phyloP scores from a whole-genome alignment of 345 rosid genomes.

The Rhodomyrtus tomentosa region DNA sequence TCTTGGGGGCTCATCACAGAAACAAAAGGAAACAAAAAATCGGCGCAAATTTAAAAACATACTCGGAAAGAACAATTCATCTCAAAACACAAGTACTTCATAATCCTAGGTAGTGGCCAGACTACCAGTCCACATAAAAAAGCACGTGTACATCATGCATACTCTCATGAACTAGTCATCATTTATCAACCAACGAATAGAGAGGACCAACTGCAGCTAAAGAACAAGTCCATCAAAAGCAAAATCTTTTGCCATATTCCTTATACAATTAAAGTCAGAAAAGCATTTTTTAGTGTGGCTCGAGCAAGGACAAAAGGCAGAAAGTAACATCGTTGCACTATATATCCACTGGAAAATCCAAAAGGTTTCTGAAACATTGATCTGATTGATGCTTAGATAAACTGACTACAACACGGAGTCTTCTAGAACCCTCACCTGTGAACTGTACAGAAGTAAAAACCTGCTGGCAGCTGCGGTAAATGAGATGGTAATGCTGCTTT shows the following conservation, averaged over 20 bases:
- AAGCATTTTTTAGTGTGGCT: neutral
- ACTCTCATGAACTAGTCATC: neutral
- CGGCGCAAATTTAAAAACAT: neutral
- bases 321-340: neutral
- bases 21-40: neutral
- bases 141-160: neutral
- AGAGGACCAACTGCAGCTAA: neutral
- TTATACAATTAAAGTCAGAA: neutral
- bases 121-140: neutral
- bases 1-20: neutral
- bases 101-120: neutral
- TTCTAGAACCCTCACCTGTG: constrained; percentile 40
- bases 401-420: neutral
- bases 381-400: neutral
- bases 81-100: neutral
- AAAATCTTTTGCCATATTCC: neutral
- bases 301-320: neutral
- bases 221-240: neutral
- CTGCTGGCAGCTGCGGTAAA: constrained; percentile 59
- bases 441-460: constrained; percentile 62
- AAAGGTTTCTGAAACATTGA: neutral
- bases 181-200: neutral
- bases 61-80: neutral
- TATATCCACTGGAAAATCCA: neutral
- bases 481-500: constrained; percentile 51